Conservation (phyloP, 345 rosid species). For the Passiflora organensis region DNA sequence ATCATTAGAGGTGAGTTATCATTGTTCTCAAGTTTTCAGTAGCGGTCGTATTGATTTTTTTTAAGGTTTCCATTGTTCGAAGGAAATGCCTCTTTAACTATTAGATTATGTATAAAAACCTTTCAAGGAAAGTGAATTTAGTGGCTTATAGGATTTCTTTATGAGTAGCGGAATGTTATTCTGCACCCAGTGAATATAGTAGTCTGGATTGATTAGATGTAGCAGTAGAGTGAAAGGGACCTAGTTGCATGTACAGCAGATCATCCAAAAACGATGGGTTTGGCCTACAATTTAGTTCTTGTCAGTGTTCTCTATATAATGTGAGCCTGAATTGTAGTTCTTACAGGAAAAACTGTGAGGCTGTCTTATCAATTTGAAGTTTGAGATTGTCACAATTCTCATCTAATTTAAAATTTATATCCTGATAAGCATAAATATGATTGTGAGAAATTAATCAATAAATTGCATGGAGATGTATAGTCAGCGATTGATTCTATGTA, state of each 20-base stretch:
- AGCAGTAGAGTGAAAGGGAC: too few species aligned
- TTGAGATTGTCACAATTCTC: too few species aligned
- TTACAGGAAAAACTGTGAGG: too few species aligned
- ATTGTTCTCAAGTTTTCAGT: not conserved
- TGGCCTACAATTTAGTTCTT: too few species aligned
- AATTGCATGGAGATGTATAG: too few species aligned
- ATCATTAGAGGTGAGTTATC: slow-evolving; percentile 67
- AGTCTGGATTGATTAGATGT: not conserved
- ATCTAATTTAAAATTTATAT: too few species aligned
- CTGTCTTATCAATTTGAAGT: too few species aligned
- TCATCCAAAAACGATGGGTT: too few species aligned
- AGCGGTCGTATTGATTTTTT: not conserved
- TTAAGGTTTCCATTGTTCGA: not conserved
- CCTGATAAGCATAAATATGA: too few species aligned
- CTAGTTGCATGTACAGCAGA: too few species aligned
- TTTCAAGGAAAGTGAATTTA: not conserved
- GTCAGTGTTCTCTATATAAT: not conserved
- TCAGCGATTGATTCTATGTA: too few species aligned
- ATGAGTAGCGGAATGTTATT: not conserved
- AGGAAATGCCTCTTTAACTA: not conserved
- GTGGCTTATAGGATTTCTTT: not conserved
- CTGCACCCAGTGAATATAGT: not conserved
- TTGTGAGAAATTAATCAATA: too few species aligned
- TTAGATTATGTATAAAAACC: not conserved
- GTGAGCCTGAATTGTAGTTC: not conserved